These are phyloP conservation scores for Neltuma alba DNA, from an alignment of 306 rosid genomes.

Conservation along the genomic window DNA sequence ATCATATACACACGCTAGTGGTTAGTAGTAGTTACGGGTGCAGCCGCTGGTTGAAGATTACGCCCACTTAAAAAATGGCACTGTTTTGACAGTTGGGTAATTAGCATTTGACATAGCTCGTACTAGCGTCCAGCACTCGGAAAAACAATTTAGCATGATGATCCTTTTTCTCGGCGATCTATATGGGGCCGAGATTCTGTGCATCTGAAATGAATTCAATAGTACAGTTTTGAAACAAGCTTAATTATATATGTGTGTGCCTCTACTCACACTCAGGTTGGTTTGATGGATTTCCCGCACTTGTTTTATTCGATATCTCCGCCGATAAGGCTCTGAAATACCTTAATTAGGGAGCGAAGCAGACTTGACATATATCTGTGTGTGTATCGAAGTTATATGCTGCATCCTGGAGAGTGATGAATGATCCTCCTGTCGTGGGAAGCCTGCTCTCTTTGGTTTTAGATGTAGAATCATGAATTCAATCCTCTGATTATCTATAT, in stretches of 20 bases:
- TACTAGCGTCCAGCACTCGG: slow-evolving; percentile 6
- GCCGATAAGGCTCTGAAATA: not conserved
- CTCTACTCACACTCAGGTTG: not conserved
- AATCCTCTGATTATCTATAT: not conserved
- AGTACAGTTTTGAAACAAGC: not conserved
- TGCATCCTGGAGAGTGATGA: not conserved
- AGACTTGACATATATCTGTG: not conserved
- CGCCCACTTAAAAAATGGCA: not conserved
- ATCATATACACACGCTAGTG: not conserved
- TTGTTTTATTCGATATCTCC: not conserved
- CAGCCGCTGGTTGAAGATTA: not conserved
- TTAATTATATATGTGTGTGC: not conserved
- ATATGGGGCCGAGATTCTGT: not conserved
- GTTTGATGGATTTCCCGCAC: not conserved
- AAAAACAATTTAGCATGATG: not conserved
- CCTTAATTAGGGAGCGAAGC: not conserved
- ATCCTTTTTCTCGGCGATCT: not conserved
- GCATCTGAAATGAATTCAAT: too few species aligned
- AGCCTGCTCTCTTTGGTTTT: slow-evolving; percentile 7
- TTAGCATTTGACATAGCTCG: slow-evolving; percentile 15
- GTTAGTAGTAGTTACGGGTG: not conserved
- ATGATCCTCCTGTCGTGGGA: not conserved
- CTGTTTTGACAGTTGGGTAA: not conserved
- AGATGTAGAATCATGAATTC: not conserved
- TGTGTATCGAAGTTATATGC: not conserved